Percentiles rank a stretch among this genome's conserved stretches.
Conservation (phyloP, 352 stramenopile species). For the Lagenidium giganteum region DNA sequence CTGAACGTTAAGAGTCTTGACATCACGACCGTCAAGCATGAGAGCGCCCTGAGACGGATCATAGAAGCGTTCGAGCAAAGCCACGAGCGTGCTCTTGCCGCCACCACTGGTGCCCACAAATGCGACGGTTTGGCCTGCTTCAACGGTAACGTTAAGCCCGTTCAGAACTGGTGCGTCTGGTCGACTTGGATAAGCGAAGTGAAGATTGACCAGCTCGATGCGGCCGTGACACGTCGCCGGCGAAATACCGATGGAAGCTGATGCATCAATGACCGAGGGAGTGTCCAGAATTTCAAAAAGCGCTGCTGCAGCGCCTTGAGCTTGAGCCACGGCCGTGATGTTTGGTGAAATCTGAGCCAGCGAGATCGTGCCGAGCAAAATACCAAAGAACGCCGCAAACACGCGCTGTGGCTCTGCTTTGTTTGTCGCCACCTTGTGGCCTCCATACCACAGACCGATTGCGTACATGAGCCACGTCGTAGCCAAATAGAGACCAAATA, state of each 20-base stretch:
- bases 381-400: slow-evolving; percentile 21
- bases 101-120: slow-evolving; percentile 40
- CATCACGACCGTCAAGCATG: slow-evolving; percentile 43
- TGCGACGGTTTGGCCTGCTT: too few species aligned
- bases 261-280: slow-evolving; percentile 22
- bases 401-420: slow-evolving; percentile 9
- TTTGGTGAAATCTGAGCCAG: slow-evolving; percentile 18
- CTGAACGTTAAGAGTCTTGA: slow-evolving; percentile 44
- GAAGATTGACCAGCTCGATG: slow-evolving; percentile 33
- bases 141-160: slow-evolving; percentile 12
- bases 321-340: slow-evolving; percentile 15
- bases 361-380: slow-evolving; percentile 15
- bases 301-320: slow-evolving; percentile 10
- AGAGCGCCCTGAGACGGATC: slow-evolving; percentile 32
- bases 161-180: slow-evolving; percentile 5
- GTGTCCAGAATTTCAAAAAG: slow-evolving; percentile 28
- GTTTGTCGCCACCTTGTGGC: slow-evolving; percentile 5
- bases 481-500: slow-evolving; percentile 9
- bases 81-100: slow-evolving; percentile 74
- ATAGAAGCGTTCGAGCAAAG: slow-evolving; percentile 77
- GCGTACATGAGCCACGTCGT: slow-evolving; percentile 5
- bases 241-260: slow-evolving; percentile 6
- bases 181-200: slow-evolving; percentile 52
- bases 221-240: slow-evolving; percentile 15
- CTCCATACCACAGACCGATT: slow-evolving; percentile 20